Conservation (phyloP, 148 eudicot species). For the Cornus controversa region DNA sequence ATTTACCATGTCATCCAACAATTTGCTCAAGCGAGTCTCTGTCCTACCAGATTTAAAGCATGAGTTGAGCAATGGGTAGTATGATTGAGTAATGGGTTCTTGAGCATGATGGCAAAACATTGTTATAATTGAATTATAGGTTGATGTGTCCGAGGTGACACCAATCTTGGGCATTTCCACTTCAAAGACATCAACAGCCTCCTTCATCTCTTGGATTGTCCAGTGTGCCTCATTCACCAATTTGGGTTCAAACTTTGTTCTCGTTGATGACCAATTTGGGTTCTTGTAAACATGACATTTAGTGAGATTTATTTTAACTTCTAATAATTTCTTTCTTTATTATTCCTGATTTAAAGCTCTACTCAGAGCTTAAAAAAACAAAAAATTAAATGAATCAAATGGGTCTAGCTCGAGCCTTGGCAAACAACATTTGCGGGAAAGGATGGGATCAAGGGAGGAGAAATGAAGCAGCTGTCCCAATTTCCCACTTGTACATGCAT, state of each 20-base stretch:
- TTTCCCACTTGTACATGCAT: too few relatives aligned
- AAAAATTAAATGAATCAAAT: too few relatives aligned
- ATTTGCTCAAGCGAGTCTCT: slow-evolving; percentile 32
- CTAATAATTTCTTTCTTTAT: too few relatives aligned
- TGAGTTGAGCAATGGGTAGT: slow-evolving; percentile 65
- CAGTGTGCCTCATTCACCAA: slow-evolving; percentile 84
- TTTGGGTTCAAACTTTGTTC: slow-evolving; percentile 15
- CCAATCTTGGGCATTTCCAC: slow-evolving; percentile 60
- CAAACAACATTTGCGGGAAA: too few relatives aligned
- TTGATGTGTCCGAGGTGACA: slow-evolving; percentile 60
- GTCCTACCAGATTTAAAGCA: slow-evolving; percentile 51
- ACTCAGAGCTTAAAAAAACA: too few relatives aligned
- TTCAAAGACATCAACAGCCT: slow-evolving; percentile 58
- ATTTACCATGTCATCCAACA: slow-evolving; percentile 64
- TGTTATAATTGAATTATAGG: too few relatives aligned
- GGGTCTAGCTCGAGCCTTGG: too few relatives aligned
- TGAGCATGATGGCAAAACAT: slow-evolving; percentile 63
- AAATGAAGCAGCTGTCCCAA: too few relatives aligned
- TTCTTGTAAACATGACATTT: too few relatives aligned
- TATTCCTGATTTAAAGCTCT: too few relatives aligned
- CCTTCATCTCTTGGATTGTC: slow-evolving; percentile 94
- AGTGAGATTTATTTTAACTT: too few relatives aligned
- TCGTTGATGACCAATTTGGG: slow-evolving; percentile 14
- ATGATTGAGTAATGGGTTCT: slow-evolving; percentile 58
- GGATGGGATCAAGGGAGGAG: too few relatives aligned